Base-by-base conservation (phyloP, 2,329 filamentous ascomycete species). In the Claviceps pazoutovae region DNA sequence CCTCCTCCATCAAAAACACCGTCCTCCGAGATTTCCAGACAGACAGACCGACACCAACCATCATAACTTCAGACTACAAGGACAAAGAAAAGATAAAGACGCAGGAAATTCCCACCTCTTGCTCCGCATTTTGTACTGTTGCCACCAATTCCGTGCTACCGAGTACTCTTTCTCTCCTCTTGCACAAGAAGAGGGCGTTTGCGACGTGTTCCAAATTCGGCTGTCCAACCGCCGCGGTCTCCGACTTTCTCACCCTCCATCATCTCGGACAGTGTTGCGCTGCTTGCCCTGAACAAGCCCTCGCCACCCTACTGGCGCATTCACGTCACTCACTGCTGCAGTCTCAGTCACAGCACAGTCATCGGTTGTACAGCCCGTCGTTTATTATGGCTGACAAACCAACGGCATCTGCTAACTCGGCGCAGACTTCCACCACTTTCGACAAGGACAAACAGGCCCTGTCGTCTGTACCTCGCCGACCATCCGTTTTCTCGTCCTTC, bases 331-430 rank as follows among this genome's bases (percentile, higher is more conserved):
- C 53, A 52, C 34, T 50, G 49, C 42, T 38, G 39, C 30, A 49
- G 53, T 52, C 50, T 50, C 44, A 44, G 53, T 52, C 50, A 52
- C 44, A 44, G 44, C 37, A 46, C 41, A 51, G 46, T 44, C 44
- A 48, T 49, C 21, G 21, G 34, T 19, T 21, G 16, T 19, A 34
- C 30, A 34, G 30, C 30, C 2, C 38, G n/a, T 13, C 39, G 8
- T 30, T 13, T 30, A 13, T 11, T 17, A 60, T 61, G 62, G 66
- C 66, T 68, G 65, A 68, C 66, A 68, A 68, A 68, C 64, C 64
- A 56, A 46, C 54, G 38, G 48, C 54, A 42, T 49, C 54, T 50
- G 56, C 61, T 66, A 11, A 34, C 30, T 34, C 30, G 30, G 30
- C 30, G 30, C 30, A 30, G 30, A 30, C 30, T 30, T 63, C 64